Evolutionary conservation across 768 basidiomycete genomes (phyloP).

Genomic region (Trametes maxima): DNA sequence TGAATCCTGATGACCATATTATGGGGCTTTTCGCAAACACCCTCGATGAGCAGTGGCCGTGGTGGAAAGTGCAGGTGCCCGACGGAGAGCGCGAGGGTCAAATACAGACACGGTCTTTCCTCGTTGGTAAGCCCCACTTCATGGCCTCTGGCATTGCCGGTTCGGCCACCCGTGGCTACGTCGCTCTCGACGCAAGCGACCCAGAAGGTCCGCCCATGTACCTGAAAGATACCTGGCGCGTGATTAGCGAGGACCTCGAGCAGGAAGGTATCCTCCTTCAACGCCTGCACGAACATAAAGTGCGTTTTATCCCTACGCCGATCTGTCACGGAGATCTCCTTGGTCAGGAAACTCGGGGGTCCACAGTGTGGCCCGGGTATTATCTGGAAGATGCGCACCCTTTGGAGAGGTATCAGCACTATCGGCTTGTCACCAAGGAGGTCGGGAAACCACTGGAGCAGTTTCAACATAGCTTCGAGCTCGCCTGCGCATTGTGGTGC

Average conservation of each 20-base stretch:
- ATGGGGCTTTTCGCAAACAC: neutral
- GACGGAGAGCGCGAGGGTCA: neutral
- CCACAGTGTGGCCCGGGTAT: neutral
- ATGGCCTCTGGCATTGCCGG: slow-evolving; percentile 29
- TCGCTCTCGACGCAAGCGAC: neutral
- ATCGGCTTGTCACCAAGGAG: slow-evolving; percentile 15
- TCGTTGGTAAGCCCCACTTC: slow-evolving; percentile 3
- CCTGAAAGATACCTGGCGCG: slow-evolving; percentile 12
- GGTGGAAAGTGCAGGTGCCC: neutral
- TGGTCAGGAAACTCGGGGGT: neutral
- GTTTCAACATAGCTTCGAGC: neutral
- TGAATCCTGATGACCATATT: neutral
- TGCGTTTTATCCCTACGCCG: neutral
- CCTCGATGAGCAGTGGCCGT: neutral
- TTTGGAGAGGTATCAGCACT: slow-evolving; percentile 12
- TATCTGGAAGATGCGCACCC: neutral
- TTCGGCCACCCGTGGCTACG: neutral
- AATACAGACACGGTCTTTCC: neutral
- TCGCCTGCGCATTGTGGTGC: neutral
- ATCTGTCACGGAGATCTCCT: slow-evolving; percentile 3
- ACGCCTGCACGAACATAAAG: neutral
- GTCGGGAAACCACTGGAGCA: neutral
- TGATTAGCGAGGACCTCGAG: neutral
- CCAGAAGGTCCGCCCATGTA: neutral
- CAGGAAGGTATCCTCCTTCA: slow-evolving; percentile 1